These are phyloP conservation scores for Zygosaccharomyces siamensis DNA, from an alignment of 805 yeast species.

Conservation along the genomic window DNA sequence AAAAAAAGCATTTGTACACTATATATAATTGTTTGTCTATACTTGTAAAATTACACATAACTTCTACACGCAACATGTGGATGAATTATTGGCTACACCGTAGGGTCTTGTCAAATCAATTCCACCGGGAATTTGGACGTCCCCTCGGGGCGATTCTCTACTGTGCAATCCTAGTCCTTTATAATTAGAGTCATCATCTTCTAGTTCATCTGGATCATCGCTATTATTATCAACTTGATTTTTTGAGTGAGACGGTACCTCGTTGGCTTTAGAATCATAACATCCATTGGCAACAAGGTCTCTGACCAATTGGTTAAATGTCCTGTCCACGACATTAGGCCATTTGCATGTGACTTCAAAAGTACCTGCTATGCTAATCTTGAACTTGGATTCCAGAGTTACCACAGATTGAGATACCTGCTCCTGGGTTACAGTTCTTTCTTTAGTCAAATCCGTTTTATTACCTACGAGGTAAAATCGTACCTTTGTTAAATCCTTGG, in stretches of 20 bases:
- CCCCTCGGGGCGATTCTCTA: background rate
- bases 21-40: background rate
- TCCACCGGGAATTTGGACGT: slow-evolving; percentile 1
- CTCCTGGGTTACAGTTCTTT: slow-evolving; percentile 38
- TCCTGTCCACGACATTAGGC: slow-evolving; percentile 36
- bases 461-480: slow-evolving; percentile 45
- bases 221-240: background rate
- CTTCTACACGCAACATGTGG: slow-evolving; percentile 19
- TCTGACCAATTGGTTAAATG: slow-evolving; percentile 37
- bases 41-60: background rate
- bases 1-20: background rate
- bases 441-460: slow-evolving; percentile 37
- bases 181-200: background rate
- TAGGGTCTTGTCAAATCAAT: slow-evolving; percentile 4
- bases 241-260: background rate
- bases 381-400: slow-evolving; percentile 31
- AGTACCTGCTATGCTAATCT: slow-evolving; percentile 38
- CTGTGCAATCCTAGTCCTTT: slow-evolving; percentile 1
- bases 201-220: background rate
- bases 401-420: slow-evolving; percentile 36
- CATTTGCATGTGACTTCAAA: slow-evolving; percentile 47
- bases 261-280: slow-evolving; percentile 30
- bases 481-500: slow-evolving; percentile 29
- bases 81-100: slow-evolving; percentile 1
- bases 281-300: slow-evolving; percentile 40